These are phyloP conservation scores for Fraxinus albicans DNA, from an alignment of 305 asterid species.

Conservation along the genomic window DNA sequence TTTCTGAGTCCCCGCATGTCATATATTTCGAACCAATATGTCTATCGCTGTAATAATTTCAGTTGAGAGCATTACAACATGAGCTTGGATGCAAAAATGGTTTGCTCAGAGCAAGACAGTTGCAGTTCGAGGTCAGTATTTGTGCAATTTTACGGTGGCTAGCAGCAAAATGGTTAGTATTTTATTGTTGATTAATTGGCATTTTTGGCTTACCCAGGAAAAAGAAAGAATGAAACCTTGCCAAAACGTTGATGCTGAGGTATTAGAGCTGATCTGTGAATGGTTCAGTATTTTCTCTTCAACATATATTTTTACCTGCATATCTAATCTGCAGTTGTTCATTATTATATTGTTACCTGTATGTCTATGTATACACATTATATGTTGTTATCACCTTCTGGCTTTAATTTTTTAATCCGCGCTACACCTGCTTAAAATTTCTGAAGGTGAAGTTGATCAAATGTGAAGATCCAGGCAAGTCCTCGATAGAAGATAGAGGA, in stretches of 20 bases:
- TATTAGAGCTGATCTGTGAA: conserved; percentile 23
- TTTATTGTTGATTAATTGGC: not conserved
- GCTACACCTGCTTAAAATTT: conserved; percentile 19
- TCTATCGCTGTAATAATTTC: conserved; percentile 4
- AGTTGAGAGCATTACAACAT: conserved; percentile 43
- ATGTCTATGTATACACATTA: not conserved
- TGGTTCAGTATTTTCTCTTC: not conserved
- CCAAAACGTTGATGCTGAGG: conserved; percentile 33
- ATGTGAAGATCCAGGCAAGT: conserved; percentile 29
- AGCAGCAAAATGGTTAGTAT: not conserved
- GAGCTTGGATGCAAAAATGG: conserved; percentile 49
- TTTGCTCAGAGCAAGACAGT: conserved; percentile 30
- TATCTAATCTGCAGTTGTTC: not conserved
- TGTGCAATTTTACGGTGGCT: not conserved
- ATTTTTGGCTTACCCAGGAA: conserved; percentile 33
- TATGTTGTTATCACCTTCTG: not conserved
- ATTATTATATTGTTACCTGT: not conserved
- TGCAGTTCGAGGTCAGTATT: conserved; percentile 35
- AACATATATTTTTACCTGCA: not conserved
- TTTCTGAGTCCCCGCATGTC: not conserved
- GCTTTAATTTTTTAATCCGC: not conserved
- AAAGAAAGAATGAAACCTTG: conserved; percentile 21
- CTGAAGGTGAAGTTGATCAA: conserved; percentile 34
- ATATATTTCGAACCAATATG: not conserved
- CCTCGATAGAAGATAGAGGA: conserved; percentile 29